Evolutionary conservation across 1,139 yeast genomes (phyloP).

Genomic region (Candida freyschussii): DNA sequence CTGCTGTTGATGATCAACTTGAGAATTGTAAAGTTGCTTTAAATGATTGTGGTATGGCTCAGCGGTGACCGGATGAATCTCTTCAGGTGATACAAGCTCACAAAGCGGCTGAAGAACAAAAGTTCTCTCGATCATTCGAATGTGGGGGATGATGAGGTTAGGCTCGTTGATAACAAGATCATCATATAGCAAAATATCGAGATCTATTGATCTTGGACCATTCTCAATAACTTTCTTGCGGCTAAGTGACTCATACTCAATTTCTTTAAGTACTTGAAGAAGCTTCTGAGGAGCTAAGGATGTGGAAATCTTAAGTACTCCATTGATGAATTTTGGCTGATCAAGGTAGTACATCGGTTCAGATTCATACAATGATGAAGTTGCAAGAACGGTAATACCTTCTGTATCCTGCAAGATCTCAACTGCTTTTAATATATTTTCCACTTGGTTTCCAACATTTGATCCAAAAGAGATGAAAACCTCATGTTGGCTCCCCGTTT

Average conservation of each 20-base stretch:
- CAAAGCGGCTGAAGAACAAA: slow-evolving; percentile 88
- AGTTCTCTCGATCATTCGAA: slow-evolving; percentile 79
- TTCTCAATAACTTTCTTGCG: slow-evolving; percentile 77
- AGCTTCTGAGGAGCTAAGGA: slow-evolving; percentile 58
- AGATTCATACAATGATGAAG: slow-evolving; percentile 80
- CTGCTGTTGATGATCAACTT: slow-evolving; percentile 30
- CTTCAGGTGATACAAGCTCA: slow-evolving; percentile 65
- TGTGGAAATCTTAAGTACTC: slow-evolving; percentile 64
- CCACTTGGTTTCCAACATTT: slow-evolving; percentile 68
- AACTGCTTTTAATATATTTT: slow-evolving; percentile 57
- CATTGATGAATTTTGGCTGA: slow-evolving; percentile 81
- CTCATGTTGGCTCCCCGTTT: no score
- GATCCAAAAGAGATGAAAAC: slow-evolving; percentile 89
- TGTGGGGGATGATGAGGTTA: slow-evolving; percentile 75
- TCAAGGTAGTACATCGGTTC: slow-evolving; percentile 88
- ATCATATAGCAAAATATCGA: slow-evolving; percentile 70
- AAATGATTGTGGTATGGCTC: slow-evolving; percentile 71
- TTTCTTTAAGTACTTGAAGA: slow-evolving; percentile 56
- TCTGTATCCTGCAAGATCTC: slow-evolving; percentile 37
- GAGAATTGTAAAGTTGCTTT: slow-evolving; percentile 44
- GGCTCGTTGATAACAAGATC: slow-evolving; percentile 40
- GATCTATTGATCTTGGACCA: slow-evolving; percentile 88
- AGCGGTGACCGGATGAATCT: slow-evolving; percentile 76
- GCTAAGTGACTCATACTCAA: slow-evolving; percentile 69
- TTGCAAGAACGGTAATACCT: slow-evolving; percentile 46